phyloP scores from a whole-genome alignment of 768 basidiomycete species.

The Boletus rubescentipes region DNA sequence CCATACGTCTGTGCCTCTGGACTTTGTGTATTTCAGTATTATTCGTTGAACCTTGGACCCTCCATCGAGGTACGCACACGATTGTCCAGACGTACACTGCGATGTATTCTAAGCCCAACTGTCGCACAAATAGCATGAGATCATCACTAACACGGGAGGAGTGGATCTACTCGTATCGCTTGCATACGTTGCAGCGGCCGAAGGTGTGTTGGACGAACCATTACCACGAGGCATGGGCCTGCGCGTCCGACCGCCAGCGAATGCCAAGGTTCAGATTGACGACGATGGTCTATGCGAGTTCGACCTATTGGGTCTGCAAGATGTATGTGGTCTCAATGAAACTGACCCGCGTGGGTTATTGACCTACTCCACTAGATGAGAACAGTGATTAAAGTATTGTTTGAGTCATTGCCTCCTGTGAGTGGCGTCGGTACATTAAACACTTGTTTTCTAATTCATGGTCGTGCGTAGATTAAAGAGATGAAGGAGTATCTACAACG shows the following conservation, averaged over 20 bases:
- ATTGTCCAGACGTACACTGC: not conserved
- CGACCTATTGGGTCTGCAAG: constrained; percentile 39
- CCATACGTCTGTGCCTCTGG: constrained; percentile 70
- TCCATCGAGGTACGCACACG: constrained; percentile 57
- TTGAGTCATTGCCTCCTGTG: constrained; percentile 51
- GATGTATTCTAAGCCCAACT: not conserved
- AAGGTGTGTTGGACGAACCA: constrained; percentile 53
- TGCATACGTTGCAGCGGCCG: constrained; percentile 54
- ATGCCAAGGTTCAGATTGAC: not conserved
- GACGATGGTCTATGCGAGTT: constrained; percentile 50
- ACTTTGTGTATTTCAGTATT: constrained; percentile 71
- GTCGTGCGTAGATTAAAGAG: constrained; percentile 42
- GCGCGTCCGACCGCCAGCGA: constrained; percentile 39
- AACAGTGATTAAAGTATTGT: constrained; percentile 39
- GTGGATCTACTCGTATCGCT: constrained; percentile 72
- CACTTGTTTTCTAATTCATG: not conserved
- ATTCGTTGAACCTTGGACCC: constrained; percentile 60
- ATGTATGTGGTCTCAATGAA: constrained; percentile 43
- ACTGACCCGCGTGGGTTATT: not conserved
- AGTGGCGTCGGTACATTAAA: constrained; percentile 18
- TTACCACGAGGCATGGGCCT: constrained; percentile 61
- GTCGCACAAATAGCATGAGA: constrained; percentile 55
- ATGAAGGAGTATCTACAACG: constrained; percentile 59
- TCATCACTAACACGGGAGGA: constrained; percentile 57
- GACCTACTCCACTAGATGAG: constrained; percentile 34